Conservation (phyloP, 345 rosid species). For the Pistacia integerrima region DNA sequence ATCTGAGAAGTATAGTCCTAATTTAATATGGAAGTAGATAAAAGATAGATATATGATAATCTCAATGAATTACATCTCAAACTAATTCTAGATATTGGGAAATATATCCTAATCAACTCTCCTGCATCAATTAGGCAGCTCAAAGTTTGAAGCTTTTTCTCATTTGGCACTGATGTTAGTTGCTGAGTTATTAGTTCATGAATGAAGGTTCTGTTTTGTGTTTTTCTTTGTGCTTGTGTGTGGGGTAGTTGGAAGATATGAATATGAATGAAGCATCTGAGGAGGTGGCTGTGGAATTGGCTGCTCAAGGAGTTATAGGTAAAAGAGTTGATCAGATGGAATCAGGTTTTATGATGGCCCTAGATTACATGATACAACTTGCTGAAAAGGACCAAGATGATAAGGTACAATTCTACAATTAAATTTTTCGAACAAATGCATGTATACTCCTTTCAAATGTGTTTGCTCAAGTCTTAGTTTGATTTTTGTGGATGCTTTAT, state of each 20-base stretch:
- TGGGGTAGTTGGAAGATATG: slow-evolving; percentile 70
- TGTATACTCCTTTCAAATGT: neutral
- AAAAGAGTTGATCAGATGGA: slow-evolving; percentile 97
- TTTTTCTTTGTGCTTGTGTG: no score
- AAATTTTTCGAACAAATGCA: neutral
- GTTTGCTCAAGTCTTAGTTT: neutral
- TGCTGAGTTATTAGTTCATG: no score
- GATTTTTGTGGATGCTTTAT: neutral
- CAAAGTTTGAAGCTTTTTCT: no score
- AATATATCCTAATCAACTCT: no score
- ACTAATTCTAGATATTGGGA: no score
- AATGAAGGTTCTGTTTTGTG: no score
- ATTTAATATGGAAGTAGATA: no score
- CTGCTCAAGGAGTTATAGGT: slow-evolving; percentile 93
- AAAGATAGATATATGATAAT: no score
- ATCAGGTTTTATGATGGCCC: slow-evolving; percentile 91
- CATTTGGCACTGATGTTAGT: no score
- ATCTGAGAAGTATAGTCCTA: no score
- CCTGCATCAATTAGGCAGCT: no score
- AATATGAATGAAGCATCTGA: slow-evolving; percentile 89
- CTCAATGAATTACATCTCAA: no score
- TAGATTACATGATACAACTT: slow-evolving; percentile 89
- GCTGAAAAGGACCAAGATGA: slow-evolving; percentile 86
- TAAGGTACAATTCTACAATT: slow-evolving; percentile 43
- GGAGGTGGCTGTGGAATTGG: slow-evolving; percentile 84